Evolutionary conservation across 305 asterid species (phyloP).

Genomic region (Rubia peregrina): DNA sequence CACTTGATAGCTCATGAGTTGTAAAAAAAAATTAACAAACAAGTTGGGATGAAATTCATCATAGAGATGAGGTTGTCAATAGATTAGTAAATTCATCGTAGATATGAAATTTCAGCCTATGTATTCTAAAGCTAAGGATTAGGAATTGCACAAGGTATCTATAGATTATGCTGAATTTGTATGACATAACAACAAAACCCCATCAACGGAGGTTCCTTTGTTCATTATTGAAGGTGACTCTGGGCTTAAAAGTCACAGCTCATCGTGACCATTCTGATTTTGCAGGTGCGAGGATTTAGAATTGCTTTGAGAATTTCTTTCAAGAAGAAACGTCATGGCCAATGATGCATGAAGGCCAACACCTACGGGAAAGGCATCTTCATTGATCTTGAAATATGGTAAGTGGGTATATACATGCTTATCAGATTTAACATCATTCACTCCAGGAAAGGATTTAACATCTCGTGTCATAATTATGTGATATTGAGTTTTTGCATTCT

Average conservation of each 20-base stretch:
- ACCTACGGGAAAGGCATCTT: conserved; percentile 70
- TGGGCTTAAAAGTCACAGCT: conserved; percentile 45
- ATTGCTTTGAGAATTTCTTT: conserved; percentile 28
- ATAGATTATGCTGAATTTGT: no score
- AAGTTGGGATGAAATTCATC: neutral
- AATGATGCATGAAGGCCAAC: conserved; percentile 91
- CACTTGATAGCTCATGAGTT: neutral
- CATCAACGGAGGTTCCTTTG: neutral
- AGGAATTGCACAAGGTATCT: neutral
- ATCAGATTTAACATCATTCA: conserved; percentile 43
- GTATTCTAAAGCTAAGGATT: neutral
- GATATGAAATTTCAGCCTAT: neutral
- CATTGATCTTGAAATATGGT: conserved; percentile 54
- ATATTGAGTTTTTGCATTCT: no score
- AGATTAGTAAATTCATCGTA: neutral
- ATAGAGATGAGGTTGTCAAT: neutral
- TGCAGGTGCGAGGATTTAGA: conserved; percentile 12
- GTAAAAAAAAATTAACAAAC: no score
- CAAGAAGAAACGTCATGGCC: conserved; percentile 51
- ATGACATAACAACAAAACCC: neutral
- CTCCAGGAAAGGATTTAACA: conserved; percentile 41
- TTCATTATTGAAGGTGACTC: neutral
- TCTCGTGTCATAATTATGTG: no score
- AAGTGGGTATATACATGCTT: conserved; percentile 46
- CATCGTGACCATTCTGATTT: conserved; percentile 22